Evolutionary conservation across 2,329 filamentous ascomycete species (phyloP).

Genomic region (Talaromyces funiculosus): DNA sequence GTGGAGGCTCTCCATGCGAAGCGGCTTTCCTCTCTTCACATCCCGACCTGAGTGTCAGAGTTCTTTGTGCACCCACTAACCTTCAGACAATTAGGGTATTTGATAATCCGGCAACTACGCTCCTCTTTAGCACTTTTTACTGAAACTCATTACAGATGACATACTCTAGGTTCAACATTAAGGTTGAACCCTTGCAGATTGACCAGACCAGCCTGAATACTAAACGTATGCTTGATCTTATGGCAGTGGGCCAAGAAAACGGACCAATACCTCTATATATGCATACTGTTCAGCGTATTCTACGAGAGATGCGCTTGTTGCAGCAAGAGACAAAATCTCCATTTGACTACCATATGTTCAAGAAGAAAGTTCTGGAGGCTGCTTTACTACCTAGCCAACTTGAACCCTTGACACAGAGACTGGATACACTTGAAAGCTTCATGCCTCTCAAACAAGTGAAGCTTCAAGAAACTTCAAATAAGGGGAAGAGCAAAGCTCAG

Average conservation of each 20-base stretch:
- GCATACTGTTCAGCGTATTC: slow-evolving; percentile 17
- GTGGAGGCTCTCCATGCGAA: slow-evolving; percentile 44
- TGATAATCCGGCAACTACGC: slow-evolving; percentile 31
- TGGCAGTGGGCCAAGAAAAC: slow-evolving; percentile 2
- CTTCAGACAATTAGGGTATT: neutral
- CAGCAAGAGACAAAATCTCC: neutral
- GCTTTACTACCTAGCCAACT: slow-evolving; percentile 14
- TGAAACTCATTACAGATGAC: neutral
- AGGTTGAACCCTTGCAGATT: slow-evolving; percentile 4
- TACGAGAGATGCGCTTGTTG: slow-evolving; percentile 20
- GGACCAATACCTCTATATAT: slow-evolving; percentile 7
- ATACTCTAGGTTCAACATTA: neutral
- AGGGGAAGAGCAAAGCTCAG: neutral
- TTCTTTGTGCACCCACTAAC: neutral
- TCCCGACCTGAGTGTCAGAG: neutral
- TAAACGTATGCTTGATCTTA: slow-evolving; percentile 9
- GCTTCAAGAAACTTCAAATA: neutral
- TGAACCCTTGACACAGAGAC: slow-evolving; percentile 16
- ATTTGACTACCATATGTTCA: slow-evolving; percentile 21
- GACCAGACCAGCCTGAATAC: slow-evolving; percentile 2
- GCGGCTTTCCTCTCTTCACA: slow-evolving; percentile 30
- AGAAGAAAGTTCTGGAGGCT: slow-evolving; percentile 2
- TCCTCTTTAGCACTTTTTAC: neutral
- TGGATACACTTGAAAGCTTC: slow-evolving; percentile 20
- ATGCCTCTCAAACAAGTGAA: slow-evolving; percentile 12